Base-by-base conservation (phyloP, 2,329 filamentous ascomycete species). In the Botrytis paeoniae region DNA sequence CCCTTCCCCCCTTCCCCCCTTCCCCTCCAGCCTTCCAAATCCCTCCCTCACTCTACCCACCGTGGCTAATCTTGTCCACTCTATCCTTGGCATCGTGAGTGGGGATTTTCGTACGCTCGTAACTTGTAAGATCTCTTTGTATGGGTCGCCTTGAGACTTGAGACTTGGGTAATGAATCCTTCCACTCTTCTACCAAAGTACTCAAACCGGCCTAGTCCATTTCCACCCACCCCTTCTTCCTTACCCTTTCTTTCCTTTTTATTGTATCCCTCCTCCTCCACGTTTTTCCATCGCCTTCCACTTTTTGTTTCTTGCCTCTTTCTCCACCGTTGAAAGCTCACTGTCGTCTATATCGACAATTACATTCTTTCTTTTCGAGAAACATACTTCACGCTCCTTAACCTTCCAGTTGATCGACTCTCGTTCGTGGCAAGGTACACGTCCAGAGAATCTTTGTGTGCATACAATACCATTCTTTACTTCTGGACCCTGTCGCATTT, bases 341-440 rank as follows among this genome's bases (percentile, higher is more conserved):
- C 64, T 29, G 32, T 39, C 64, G 64, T 54, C 48, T n/a, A 12
- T 65, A 1, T 57, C 18, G 48, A 64, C 43, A 65, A 48, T 65
- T 35, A 41, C 45, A 54, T 68, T 66, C 70, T 18, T 66, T 71
- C 45, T 43, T n/a, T 45, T 43, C n/a, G 16, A 59, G 61, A 63
- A 51, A 70, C 45, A 68, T 71, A 43, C 45, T 66, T 70, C 69
- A 51, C 54, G 18, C 69, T 70, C 69, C 2, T 66, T 71, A 66
- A 6, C 35, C 35, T 39, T n/a, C 25, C 35, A 4, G 1, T 63
- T 25, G 4, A 39, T 32, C n/a, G 29, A 20, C 48, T 43, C 51
- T 61, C 66, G 9, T 35, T 60, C 51, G 66, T 69, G 66, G 39
- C 66, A 60, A 69, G 66, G 51, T 35, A 69, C 66, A 69, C 66